Evolutionary conservation across 2,329 filamentous ascomycete species (phyloP), one percentile per base, ranked within the genome.

Genomic region (Diaporthe sp.): DNA sequence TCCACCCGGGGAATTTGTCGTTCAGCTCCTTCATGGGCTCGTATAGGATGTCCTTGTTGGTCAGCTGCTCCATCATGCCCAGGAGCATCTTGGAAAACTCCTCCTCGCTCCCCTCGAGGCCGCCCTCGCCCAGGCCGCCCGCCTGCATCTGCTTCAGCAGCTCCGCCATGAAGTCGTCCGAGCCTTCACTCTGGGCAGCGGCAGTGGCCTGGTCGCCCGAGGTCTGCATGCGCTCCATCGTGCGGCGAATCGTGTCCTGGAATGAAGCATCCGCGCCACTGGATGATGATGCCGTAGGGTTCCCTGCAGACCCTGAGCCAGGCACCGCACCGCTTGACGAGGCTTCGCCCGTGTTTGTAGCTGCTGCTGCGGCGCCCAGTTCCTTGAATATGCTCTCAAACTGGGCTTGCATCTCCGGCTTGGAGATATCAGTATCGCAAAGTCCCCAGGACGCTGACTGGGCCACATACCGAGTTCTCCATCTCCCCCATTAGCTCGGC

Each of bases 51-150:
- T 98, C 97, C 87, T 98, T 98, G 84, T 97, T 98, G 4, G 97
- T 98, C 77, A 99, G 89, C 84, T 99, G 96, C 85, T 98, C 95
- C 96, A 99, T 98, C 95, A 98, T 98, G 71, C 94, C 94, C 89
- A 97, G 91, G 75, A 99, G 90, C 92, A 98, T 95, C 85, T 97
- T 96, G 74, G 95, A 95, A 80, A 98, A 94, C 79, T 97, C 95
- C 79, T 97, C 95, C 73, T 98, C 95, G 75, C 86, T 87, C 19
- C 86, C 88, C 45, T 86, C 87, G 19, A 74, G 22, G 5, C 75
- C 75, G 25, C 68, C 75, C 2, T 87, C 89, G 13, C 90, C 92
- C 0, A 87, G 83, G 33, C 88, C 89, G 10, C 91, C 88, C 30
- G 90, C 89, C 80, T 95, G 93, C 86, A 98, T 92, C 76, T 97